A percentile compares a stretch with the other conserved stretches of the same genome.
Conservation (phyloP, 2,329 filamentous ascomycete species). For the Neopestalotiopsis clavispora region DNA sequence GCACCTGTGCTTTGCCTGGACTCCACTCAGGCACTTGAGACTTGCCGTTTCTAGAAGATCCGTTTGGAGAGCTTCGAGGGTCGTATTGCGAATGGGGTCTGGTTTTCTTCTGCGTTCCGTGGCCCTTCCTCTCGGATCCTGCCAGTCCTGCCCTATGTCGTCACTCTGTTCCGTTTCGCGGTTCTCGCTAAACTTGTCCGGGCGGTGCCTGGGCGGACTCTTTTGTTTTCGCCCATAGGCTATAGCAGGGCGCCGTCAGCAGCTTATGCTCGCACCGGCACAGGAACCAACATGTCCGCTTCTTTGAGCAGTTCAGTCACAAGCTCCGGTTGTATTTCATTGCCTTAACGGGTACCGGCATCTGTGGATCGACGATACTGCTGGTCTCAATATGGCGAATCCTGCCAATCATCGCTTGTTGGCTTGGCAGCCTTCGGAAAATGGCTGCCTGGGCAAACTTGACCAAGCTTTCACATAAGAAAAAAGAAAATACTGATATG, state of each 20-base stretch:
- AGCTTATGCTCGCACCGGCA: background rate
- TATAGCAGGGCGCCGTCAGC: background rate
- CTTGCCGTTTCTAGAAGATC: conserved; percentile 13
- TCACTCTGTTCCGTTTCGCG: conserved; percentile 3
- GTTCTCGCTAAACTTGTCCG: background rate
- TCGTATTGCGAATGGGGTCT: conserved; percentile 13
- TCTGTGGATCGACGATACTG: background rate
- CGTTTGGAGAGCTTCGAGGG: background rate
- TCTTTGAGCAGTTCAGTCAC: background rate
- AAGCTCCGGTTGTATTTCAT: background rate
- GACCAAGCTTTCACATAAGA: background rate
- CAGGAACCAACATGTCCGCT: background rate
- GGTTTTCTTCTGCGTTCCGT: conserved; percentile 1
- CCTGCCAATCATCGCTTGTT: background rate
- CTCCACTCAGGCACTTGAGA: conserved; percentile 12
- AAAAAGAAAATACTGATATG: background rate
- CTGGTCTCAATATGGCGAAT: background rate
- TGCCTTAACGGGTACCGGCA: background rate
- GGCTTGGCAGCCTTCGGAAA: background rate
- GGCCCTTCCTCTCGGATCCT: conserved; percentile 3
- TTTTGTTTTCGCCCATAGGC: background rate
- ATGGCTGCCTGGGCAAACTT: background rate
- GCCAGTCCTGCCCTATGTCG: conserved; percentile 11
- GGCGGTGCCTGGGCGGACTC: background rate
- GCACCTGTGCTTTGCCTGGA: background rate